Evolutionary conservation across 345 rosid genomes (phyloP).

Genomic region (Rubroshorea leprosula): DNA sequence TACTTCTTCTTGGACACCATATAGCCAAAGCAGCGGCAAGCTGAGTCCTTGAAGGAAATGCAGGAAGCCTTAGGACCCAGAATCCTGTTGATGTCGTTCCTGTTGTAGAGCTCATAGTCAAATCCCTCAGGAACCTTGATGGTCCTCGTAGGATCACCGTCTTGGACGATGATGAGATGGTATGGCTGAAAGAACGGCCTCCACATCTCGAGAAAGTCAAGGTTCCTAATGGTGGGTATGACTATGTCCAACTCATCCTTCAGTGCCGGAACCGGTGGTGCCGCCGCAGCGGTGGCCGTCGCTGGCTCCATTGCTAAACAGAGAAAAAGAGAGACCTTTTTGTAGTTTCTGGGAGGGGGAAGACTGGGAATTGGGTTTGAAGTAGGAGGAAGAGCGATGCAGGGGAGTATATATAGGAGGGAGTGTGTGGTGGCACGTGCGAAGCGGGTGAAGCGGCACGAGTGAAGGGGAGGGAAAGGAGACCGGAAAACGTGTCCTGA

Average conservation of each 20-base stretch:
- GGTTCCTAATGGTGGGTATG: conserved; percentile 87
- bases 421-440: conserved; percentile 20
- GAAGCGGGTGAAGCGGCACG: conserved; percentile 13
- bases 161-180: conserved; percentile 93
- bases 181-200: conserved; percentile 92
- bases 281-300: conserved; percentile 32
- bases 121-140: conserved; percentile 84
- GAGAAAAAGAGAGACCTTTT: conserved; percentile 1
- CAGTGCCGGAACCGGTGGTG: conserved; percentile 29
- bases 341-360: neutral
- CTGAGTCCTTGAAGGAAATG: conserved; percentile 94
- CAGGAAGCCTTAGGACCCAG: conserved; percentile 94
- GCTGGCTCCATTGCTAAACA: conserved; percentile 46
- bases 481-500: conserved; percentile 13
- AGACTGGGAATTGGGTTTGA: neutral
- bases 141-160: conserved; percentile 85
- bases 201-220: conserved; percentile 98
- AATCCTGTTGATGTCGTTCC: conserved; percentile 81
- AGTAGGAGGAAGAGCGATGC: neutral
- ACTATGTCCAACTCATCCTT: conserved; percentile 92
- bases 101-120: conserved; percentile 86
- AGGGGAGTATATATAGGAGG: conserved; percentile 8
- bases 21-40: conserved; percentile 95
- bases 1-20: conserved; percentile 99
- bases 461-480: conserved; percentile 8